Evolutionary conservation across 2,329 filamentous ascomycete genomes (phyloP).

Genomic region (Fusarium sacchari): DNA sequence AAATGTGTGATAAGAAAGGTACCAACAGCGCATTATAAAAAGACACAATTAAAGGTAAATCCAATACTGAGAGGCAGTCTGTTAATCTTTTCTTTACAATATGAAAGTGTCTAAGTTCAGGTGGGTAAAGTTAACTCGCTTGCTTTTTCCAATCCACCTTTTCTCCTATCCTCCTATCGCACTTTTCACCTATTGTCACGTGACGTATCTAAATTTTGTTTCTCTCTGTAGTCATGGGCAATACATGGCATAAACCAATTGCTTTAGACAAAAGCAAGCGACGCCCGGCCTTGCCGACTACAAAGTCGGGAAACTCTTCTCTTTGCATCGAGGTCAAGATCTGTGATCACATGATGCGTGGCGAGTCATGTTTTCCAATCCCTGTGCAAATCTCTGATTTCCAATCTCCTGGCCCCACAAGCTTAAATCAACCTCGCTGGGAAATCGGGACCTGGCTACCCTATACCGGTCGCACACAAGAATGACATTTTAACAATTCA

Average conservation of each 20-base stretch:
- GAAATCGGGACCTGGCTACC: not conserved
- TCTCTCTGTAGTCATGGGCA: no score
- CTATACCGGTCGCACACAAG: not conserved
- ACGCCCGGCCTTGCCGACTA: accelerated
- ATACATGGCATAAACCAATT: no score
- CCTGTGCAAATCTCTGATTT: not conserved
- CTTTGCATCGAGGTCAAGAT: not conserved
- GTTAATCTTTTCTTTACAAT: no score
- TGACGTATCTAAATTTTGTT: no score
- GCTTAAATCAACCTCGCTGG: not conserved
- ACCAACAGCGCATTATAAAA: no score
- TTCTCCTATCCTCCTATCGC: not conserved
- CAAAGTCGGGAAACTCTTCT: not conserved
- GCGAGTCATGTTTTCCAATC: not conserved
- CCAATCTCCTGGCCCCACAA: not conserved
- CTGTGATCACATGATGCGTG: not conserved
- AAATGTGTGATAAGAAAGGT: no score
- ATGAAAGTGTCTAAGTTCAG: no score
- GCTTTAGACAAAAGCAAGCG: no score
- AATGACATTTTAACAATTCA: not conserved
- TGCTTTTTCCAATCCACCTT: no score
- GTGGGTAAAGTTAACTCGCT: no score
- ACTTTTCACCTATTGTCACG: not conserved
- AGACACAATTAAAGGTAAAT: no score
- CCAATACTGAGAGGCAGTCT: no score